Evolutionary conservation across 2,329 filamentous ascomycete species (phyloP).

Genomic region (Didymellaceae sp.): DNA sequence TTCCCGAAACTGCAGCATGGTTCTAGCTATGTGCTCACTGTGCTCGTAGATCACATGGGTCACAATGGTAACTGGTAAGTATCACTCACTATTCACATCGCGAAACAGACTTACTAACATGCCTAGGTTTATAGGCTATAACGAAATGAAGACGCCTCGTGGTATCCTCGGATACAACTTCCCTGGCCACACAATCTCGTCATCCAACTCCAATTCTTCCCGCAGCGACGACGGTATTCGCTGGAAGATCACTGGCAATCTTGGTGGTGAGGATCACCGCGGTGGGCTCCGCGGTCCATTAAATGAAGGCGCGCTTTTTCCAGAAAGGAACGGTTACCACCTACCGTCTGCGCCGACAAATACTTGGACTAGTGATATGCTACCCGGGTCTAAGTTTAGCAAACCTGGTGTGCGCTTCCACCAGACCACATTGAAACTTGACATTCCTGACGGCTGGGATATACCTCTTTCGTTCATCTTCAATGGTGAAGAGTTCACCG

Average conservation of each 20-base stretch:
- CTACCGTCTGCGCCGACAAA: conserved; percentile 53
- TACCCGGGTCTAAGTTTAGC: conserved; percentile 52
- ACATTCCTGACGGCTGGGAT: conserved; percentile 63
- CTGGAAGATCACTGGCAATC: conserved; percentile 72
- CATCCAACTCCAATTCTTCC: conserved; percentile 9
- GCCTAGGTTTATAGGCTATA: conserved; percentile 51
- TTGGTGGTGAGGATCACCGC: conserved; percentile 66
- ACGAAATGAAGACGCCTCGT: conserved; percentile 64
- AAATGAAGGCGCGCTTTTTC: conserved; percentile 69
- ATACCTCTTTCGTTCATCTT: conserved; percentile 66
- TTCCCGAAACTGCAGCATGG: conserved; percentile 60
- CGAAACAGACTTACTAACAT: neutral
- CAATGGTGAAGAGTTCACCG: conserved; percentile 48
- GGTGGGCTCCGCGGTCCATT: conserved; percentile 66
- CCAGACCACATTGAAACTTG: conserved; percentile 59
- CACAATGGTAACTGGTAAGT: conserved; percentile 63
- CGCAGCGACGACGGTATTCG: conserved; percentile 48
- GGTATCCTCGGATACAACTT: conserved; percentile 67
- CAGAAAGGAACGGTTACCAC: conserved; percentile 67
- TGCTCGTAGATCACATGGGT: conserved; percentile 75
- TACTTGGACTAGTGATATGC: conserved; percentile 50
- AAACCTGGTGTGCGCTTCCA: conserved; percentile 64
- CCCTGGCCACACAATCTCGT: conserved; percentile 50
- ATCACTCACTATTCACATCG: neutral
- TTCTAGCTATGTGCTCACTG: conserved; percentile 66